These are phyloP conservation scores for Leccinum griseonigrum DNA, from an alignment of 1,284 basidiomycete species.

Conservation along the genomic window DNA sequence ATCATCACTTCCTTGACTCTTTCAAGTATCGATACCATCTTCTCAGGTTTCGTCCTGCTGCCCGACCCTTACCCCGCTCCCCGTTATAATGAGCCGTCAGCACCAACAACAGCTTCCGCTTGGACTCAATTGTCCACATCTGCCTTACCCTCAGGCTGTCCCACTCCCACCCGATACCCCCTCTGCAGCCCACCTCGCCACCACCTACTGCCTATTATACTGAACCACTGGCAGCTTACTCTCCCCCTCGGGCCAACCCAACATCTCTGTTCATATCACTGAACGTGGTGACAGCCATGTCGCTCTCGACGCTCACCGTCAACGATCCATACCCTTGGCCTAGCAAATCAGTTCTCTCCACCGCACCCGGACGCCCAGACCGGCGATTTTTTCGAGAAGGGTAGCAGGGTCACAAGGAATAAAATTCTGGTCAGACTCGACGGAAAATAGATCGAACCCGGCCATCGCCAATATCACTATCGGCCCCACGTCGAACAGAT, in stretches of 20 bases:
- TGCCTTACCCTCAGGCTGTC: constrained; percentile 31
- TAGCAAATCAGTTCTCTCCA: constrained; percentile 51
- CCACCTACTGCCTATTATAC: constrained; percentile 30
- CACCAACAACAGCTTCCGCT: constrained; percentile 42
- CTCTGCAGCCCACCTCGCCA: constrained; percentile 19
- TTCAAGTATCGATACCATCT: too few relatives aligned
- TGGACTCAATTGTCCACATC: constrained; percentile 42
- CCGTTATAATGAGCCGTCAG: constrained; percentile 39
- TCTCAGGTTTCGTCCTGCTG: too few relatives aligned
- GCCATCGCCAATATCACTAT: constrained; percentile 95
- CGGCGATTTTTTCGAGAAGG: constrained; percentile 38
- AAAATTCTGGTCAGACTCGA: constrained; percentile 94
- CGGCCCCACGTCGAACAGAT: constrained; percentile 85
- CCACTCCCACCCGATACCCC: constrained; percentile 18
- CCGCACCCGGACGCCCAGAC: constrained; percentile 49
- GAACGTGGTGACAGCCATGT: constrained; percentile 66
- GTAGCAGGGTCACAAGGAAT: constrained; percentile 64
- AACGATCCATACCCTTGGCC: constrained; percentile 47
- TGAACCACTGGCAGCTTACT: constrained; percentile 20
- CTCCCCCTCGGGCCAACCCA: constrained; percentile 33
- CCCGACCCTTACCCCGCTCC: neutral
- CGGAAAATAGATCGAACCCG: constrained; percentile 94
- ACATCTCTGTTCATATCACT: constrained; percentile 64
- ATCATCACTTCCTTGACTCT: too few relatives aligned
- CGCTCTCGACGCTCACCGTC: constrained; percentile 51